A percentile compares a stretch with the other conserved stretches of the same genome.
Evolutionary conservation across 1,284 basidiomycete genomes (phyloP).

Genomic region (Naganishia sp.): DNA sequence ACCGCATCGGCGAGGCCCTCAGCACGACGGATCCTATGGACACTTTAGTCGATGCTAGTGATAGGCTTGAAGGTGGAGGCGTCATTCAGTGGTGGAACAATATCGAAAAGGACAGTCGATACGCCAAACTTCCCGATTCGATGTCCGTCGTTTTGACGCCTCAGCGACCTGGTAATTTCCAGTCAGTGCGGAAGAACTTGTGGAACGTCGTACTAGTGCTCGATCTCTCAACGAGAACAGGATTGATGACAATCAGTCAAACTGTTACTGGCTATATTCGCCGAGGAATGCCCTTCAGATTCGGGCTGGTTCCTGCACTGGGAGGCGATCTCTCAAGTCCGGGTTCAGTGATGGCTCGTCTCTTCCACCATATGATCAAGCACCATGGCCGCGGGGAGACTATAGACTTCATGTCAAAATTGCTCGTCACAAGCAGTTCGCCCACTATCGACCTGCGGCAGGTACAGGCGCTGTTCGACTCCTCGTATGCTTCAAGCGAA

Average conservation of each 20-base stretch:
- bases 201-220: conserved; percentile 77
- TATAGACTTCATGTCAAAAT: conserved; percentile 63
- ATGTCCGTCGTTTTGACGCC: conserved; percentile 61
- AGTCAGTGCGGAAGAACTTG: conserved; percentile 68
- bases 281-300: conserved; percentile 71
- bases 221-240: conserved; percentile 68
- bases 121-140: conserved; percentile 22
- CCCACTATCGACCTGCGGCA: conserved; percentile 25
- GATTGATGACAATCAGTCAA: conserved; percentile 65
- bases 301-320: conserved; percentile 76
- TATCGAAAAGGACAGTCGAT: conserved; percentile 77
- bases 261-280: conserved; percentile 69
- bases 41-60: conserved; percentile 81
- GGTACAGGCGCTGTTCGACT: conserved; percentile 50
- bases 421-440: conserved; percentile 41
- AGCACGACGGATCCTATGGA: conserved; percentile 63
- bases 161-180: conserved; percentile 74
- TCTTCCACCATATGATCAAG: conserved; percentile 68
- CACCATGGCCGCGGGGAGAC: conserved; percentile 66
- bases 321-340: conserved; percentile 58
- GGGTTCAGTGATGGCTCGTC: conserved; percentile 61
- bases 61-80: conserved; percentile 73
- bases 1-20: conserved; percentile 60
- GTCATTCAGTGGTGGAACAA: conserved; percentile 87
- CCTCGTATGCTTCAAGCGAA: conserved; percentile 1